These are phyloP conservation scores for Solanum rostratum DNA, from an alignment of 257 asterid species.

Conservation along the genomic window DNA sequence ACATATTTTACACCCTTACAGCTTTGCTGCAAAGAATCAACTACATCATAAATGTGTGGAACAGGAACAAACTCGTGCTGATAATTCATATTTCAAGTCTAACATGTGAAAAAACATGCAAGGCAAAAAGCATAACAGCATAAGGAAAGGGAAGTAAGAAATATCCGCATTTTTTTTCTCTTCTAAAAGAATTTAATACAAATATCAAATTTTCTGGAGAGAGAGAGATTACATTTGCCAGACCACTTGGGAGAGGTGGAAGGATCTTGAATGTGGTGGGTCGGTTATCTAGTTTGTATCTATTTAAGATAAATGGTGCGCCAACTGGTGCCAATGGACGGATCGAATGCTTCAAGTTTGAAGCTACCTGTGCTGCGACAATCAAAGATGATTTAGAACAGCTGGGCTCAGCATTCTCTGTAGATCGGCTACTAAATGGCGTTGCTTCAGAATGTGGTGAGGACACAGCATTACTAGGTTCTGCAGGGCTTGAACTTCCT, in stretches of 20 bases:
- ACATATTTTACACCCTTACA: background rate
- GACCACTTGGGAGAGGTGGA: conserved; percentile 74
- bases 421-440: conserved; percentile 19
- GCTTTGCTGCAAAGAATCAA: background rate
- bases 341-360: conserved; percentile 30
- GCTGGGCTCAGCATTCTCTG: conserved; percentile 19
- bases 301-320: conserved; percentile 43
- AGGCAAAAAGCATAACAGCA: background rate
- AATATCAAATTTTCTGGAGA: background rate
- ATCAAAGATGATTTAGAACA: conserved; percentile 25
- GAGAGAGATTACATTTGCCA: conserved; percentile 51
- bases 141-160: background rate
- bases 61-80: background rate
- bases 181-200: background rate
- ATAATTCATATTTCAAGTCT: background rate
- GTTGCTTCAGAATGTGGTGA: conserved; percentile 22
- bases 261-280: conserved; percentile 72
- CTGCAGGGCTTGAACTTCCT: conserved; percentile 25
- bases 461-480: conserved; percentile 13
- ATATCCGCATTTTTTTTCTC: background rate
- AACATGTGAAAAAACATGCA: background rate
- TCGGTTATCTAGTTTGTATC: conserved; percentile 91
- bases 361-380: conserved; percentile 23
- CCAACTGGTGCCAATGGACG: conserved; percentile 50
- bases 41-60: background rate